Base-by-base conservation (phyloP, 2,329 filamentous ascomycete species). In the Fusarium nisikadoi region DNA sequence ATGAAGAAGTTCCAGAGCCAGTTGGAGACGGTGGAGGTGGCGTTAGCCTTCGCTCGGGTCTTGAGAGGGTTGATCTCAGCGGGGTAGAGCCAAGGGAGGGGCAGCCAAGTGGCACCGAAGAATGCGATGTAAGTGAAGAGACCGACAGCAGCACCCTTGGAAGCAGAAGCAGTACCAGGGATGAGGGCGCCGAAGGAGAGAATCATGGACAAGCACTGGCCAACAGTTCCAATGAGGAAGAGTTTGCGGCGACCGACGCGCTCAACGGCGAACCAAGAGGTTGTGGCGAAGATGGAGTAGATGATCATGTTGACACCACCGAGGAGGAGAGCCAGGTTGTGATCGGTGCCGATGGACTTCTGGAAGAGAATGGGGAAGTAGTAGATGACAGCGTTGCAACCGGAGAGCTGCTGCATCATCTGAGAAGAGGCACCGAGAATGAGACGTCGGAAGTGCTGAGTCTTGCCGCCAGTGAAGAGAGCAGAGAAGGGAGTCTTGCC, bases 1-100 rank as follows among this genome's bases (percentile, higher is more conserved):
- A 89, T 87, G 73, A 93, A 83, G 82, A 93, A 93, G 80, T 93
- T 92, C 88, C 89, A 92, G 31, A 84, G 81, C 89, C 89, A 90
- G 80, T 90, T 90, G 59, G 84, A 85, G 5, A 86, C 84, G 0
- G 88, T 90, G 3, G 87, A 86, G 10, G 90, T 80, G 4, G 86
- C 87, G 82, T 89, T 89, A 58, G 84, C 85, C 67, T 85, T 84
- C 6, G 86, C 87, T 33, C 88, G 83, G 75, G 89, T 89, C 36
- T 88, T 83, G 35, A 87, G 86, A 0, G 86, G 89, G 77, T 90
- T 92, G 59, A 92, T 86, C 77, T 90, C 88, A 17, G 88, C 87
- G 11, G 89, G 86, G 31, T 90, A 84, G 5, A 87, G 86, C 88
- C 88, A 91, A 11, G 89, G 83, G 65, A 89, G 87, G 0, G 87